Base-by-base conservation (phyloP, 2,329 filamentous ascomycete species). In the Botrytis cinerea region DNA sequence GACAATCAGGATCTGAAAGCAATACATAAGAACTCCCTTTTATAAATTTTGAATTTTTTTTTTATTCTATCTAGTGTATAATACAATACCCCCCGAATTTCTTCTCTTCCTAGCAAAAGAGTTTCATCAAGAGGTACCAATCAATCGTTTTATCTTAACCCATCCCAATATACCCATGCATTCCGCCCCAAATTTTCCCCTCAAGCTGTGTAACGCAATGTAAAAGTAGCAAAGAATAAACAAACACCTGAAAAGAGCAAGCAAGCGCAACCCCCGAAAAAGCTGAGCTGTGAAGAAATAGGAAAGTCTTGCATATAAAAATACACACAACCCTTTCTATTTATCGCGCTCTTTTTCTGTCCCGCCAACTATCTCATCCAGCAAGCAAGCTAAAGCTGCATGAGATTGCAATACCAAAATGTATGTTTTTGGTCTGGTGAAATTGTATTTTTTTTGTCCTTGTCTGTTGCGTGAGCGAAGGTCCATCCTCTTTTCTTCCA, bases 391-490 rank as follows among this genome's bases (percentile, higher is more conserved):
- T 57, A 57, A 28, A 63, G 38, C 38, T 28, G 61, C 25, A 66
- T 48, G 28, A 35, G 28, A 48, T 35, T 35, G 35, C n/a, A 43
- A 28, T 43, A 68, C 64, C 64, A 68, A 68, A 68, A n/a, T 68
- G 8, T 43, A 43, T 4, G 25, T 22, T 68, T 68, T 51, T n/a
- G 32, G 46, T 54, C 4, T 54, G 46, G 35, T 54, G 12, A 54
- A 22, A 40, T 28, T 57, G 25, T 57, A 57, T 22, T 68, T 60
- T 60, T 68, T 46, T 67, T 20, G n/a, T 51, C 45, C 45, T 54
- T 66, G 16, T 59, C 43, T 72, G 67, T 35, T 72, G 70, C 70
- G 62, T 72, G 70, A 72, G 62, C 70, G 25, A 72, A 68, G 59
- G 59, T 62, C 51, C 60, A 68, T 32, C 51, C 62, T 68, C 48